A percentile compares a stretch with the other conserved stretches of the same genome.
Conservation (phyloP, 352 stramenopile genomes). For the Halophytophthora batemanensis region DNA sequence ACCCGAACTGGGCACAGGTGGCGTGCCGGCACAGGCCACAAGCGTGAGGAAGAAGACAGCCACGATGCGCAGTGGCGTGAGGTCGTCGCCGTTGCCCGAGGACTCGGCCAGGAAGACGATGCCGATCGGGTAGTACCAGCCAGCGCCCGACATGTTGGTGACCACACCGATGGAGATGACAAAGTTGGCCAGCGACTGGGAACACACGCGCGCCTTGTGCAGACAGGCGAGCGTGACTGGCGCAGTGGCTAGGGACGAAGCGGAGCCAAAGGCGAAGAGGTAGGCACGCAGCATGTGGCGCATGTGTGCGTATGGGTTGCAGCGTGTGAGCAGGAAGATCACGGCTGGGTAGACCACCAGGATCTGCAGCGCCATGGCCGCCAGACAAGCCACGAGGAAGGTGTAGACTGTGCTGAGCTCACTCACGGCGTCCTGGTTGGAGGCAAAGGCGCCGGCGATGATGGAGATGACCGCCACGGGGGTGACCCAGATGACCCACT, state of each 20-base stretch:
- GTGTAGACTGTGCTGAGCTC: slow-evolving; percentile 50
- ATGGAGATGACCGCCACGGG: slow-evolving; percentile 64
- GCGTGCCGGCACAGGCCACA: slow-evolving; percentile 46
- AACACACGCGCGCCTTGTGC: slow-evolving; percentile 58
- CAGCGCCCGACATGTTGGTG: slow-evolving; percentile 53
- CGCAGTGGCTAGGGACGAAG: slow-evolving; percentile 65
- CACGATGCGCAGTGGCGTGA: slow-evolving; percentile 42
- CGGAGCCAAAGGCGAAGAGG: slow-evolving; percentile 58
- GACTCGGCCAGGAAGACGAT: slow-evolving; percentile 64
- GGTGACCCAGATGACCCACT: slow-evolving; percentile 71
- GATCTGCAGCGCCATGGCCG: slow-evolving; percentile 35
- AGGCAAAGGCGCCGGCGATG: slow-evolving; percentile 55
- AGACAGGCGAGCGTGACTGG: slow-evolving; percentile 64
- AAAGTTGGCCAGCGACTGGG: slow-evolving; percentile 71
- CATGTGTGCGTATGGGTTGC: slow-evolving; percentile 75
- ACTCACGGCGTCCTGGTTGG: slow-evolving; percentile 35
- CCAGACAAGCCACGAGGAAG: slow-evolving; percentile 44
- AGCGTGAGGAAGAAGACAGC: slow-evolving; percentile 55
- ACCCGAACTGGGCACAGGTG: slow-evolving; percentile 47
- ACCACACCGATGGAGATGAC: slow-evolving; percentile 67
- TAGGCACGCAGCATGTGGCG: slow-evolving; percentile 59
- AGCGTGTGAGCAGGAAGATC: slow-evolving; percentile 62
- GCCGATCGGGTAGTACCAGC: slow-evolving; percentile 62
- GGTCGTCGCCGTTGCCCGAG: slow-evolving; percentile 46
- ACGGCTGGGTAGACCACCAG: slow-evolving; percentile 57